Conservation (phyloP, 768 basidiomycete species). For the Boletales sp. region DNA sequence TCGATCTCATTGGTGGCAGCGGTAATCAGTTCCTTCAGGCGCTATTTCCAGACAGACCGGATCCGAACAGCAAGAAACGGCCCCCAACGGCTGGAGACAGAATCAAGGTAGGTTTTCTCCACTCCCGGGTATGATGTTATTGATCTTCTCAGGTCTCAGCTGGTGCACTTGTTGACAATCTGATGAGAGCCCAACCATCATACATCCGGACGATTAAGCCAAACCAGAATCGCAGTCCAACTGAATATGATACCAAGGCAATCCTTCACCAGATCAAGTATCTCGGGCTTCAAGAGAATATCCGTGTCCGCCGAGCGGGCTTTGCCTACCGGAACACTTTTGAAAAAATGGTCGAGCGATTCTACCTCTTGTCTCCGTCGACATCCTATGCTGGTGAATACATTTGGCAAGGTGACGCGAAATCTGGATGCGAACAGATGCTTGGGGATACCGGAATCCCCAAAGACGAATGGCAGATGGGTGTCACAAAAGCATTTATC, state of each 20-base stretch:
- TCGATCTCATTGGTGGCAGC: conserved; percentile 82
- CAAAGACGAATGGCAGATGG: conserved; percentile 99
- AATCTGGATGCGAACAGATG: conserved; percentile 90
- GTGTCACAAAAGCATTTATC: conserved; percentile 96
- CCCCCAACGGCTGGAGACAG: conserved; percentile 98
- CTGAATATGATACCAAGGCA: conserved; percentile 92
- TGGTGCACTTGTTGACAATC: conserved; percentile 91
- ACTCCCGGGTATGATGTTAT: not conserved
- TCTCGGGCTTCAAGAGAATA: conserved; percentile 97
- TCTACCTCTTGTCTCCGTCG: conserved; percentile 90
- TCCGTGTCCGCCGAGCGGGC: conserved; percentile 93
- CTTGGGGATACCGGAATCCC: conserved; percentile 94
- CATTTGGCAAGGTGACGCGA: conserved; percentile 88
- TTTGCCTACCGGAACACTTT: conserved; percentile 99
- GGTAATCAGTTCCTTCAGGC: conserved; percentile 82
- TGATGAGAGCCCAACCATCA: conserved; percentile 96
- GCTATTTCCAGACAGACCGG: conserved; percentile 91
- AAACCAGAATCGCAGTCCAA: conserved; percentile 89
- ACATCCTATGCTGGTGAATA: conserved; percentile 99
- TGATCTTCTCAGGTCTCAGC: conserved; percentile 66
- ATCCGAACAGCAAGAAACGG: conserved; percentile 95
- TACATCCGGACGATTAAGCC: conserved; percentile 99
- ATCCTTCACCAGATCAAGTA: conserved; percentile 99
- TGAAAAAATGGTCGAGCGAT: conserved; percentile 98
- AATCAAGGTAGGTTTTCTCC: conserved; percentile 66